Percentiles rank a stretch among this genome's conserved stretches.
phyloP scores from a whole-genome alignment of 768 basidiomycete species.

The Tephrocybe rancida region DNA sequence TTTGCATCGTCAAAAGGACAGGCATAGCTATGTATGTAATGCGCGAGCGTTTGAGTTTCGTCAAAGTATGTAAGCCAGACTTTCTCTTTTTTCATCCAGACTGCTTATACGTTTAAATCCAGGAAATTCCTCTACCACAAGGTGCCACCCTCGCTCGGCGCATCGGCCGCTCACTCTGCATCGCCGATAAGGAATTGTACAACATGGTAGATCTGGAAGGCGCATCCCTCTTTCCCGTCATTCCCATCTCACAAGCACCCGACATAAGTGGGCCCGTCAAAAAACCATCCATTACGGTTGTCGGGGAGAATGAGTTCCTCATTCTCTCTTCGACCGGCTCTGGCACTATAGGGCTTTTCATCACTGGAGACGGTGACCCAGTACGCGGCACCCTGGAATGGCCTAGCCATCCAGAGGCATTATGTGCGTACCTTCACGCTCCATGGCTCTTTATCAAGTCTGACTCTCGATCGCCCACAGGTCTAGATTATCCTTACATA shows the following conservation, averaged over 20 bases:
- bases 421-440: conserved; percentile 56
- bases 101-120: not conserved
- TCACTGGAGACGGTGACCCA: conserved; percentile 84
- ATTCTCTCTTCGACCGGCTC: conserved; percentile 84
- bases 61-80: conserved; percentile 45
- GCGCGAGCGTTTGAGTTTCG: conserved; percentile 64
- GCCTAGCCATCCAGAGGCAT: conserved; percentile 73
- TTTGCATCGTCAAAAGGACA: conserved; percentile 73
- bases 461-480: conserved; percentile 34
- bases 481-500: conserved; percentile 81
- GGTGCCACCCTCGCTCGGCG: conserved; percentile 64
- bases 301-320: conserved; percentile 81
- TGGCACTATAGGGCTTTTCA: conserved; percentile 83
- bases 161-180: conserved; percentile 63
- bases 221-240: conserved; percentile 67
- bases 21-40: conserved; percentile 66
- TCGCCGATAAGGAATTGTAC: conserved; percentile 76
- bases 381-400: conserved; percentile 89
- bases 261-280: conserved; percentile 39
- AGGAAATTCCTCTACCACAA: conserved; percentile 75
- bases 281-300: conserved; percentile 77
- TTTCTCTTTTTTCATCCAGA: not conserved
- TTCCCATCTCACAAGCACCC: conserved; percentile 77
- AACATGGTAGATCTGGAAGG: conserved; percentile 78
- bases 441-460: not conserved